phyloP scores from a whole-genome alignment of 805 yeast species.

The Nakazawaea ambrosiae region DNA sequence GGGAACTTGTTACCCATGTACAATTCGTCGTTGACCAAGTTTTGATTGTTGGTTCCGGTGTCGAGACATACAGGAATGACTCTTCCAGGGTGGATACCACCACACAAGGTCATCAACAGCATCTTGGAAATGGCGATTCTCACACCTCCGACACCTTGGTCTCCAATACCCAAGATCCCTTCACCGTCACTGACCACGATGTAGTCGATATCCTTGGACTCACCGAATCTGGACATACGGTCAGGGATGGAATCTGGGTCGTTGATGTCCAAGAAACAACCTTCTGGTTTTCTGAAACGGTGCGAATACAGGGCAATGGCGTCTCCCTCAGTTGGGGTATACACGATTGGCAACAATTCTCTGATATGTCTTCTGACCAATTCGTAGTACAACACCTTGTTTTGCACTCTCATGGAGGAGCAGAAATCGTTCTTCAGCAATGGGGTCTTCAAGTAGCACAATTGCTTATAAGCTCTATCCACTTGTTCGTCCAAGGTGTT shows the following conservation, averaged over 20 bases:
- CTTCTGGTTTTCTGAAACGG: constrained; percentile 92
- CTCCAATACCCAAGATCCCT: constrained; percentile 96
- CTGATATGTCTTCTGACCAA: constrained; percentile 82
- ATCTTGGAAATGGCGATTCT: constrained; percentile 90
- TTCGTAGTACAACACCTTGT: constrained; percentile 84
- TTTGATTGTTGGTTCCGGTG: constrained; percentile 88
- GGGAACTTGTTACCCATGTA: constrained; percentile 89
- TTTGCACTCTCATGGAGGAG: constrained; percentile 85
- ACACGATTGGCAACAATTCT: constrained; percentile 79
- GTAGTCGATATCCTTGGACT: constrained; percentile 86
- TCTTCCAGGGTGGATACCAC: constrained; percentile 94
- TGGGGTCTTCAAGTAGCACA: constrained; percentile 70
- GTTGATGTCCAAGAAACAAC: constrained; percentile 84
- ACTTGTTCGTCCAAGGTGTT: constrained; percentile 86
- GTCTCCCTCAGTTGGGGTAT: constrained; percentile 91
- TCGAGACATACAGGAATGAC: constrained; percentile 87
- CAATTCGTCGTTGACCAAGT: constrained; percentile 71
- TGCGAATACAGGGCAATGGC: constrained; percentile 91
- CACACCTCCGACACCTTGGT: constrained; percentile 96
- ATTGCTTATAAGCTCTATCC: constrained; percentile 85
- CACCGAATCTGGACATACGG: constrained; percentile 73
- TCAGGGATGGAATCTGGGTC: constrained; percentile 74
- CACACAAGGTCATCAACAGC: constrained; percentile 96
- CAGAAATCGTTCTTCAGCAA: constrained; percentile 90
- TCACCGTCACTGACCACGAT: constrained; percentile 96